Percentiles rank a stretch among this genome's conserved stretches.
phyloP scores from a whole-genome alignment of 2,329 filamentous ascomycete genomes.

The Colletotrichum cordylinicola region DNA sequence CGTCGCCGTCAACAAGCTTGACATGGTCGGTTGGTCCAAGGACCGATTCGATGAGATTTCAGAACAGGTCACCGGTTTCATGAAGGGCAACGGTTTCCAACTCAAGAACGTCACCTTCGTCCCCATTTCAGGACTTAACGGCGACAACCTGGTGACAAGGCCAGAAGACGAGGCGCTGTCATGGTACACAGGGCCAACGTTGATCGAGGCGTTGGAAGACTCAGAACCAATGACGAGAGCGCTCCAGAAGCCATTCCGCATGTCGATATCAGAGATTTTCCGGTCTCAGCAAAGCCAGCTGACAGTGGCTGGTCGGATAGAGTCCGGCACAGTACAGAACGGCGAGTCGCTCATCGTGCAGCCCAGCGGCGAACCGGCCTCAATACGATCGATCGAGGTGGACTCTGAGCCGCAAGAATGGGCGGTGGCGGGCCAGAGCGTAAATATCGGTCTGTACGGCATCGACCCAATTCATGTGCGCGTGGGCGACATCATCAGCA shows the following conservation, averaged over 20 bases:
- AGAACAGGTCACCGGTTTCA: conserved; percentile 82
- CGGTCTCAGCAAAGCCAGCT: conserved; percentile 81
- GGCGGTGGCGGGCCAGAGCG: conserved; percentile 92
- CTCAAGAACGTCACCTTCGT: conserved; percentile 84
- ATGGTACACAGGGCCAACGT: conserved; percentile 83
- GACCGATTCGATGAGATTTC: conserved; percentile 85
- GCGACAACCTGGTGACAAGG: conserved; percentile 79
- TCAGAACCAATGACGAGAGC: conserved; percentile 76
- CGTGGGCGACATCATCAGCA: conserved; percentile 87
- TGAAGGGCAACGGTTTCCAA: conserved; percentile 82
- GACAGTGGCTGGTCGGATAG: conserved; percentile 85
- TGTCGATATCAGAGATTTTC: conserved; percentile 90
- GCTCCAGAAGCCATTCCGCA: conserved; percentile 79
- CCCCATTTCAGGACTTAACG: conserved; percentile 86
- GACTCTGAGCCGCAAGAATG: conserved; percentile 79
- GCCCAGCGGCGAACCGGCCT: conserved; percentile 81
- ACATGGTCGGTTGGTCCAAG: conserved; percentile 83
- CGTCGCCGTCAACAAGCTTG: conserved; percentile 95
- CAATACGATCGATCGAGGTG: conserved; percentile 81
- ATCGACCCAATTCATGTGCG: conserved; percentile 85
- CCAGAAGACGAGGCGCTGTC: conserved; percentile 61
- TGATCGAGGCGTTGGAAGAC: conserved; percentile 86
- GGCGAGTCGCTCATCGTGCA: conserved; percentile 83
- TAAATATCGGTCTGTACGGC: conserved; percentile 81
- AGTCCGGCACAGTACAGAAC: conserved; percentile 81